Conservation (phyloP, 495 filamentous ascomycete genomes). For the Trichoderma gamsii region DNA sequence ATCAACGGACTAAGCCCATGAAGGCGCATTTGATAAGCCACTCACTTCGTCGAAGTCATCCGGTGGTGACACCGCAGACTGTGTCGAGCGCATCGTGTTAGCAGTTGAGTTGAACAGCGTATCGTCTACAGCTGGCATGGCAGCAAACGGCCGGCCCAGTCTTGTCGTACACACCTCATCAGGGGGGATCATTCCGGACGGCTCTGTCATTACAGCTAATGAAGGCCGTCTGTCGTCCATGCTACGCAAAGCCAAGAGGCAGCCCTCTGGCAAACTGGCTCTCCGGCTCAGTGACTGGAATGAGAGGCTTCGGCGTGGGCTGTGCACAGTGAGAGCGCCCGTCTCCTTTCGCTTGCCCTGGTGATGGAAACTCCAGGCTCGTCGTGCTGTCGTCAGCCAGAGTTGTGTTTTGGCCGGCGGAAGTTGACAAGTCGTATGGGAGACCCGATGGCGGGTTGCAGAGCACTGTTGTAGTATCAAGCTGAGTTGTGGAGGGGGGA, state of each 20-base stretch:
- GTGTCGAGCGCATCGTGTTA: not conserved
- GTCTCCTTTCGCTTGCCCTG: not conserved
- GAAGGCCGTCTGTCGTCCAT: slow-evolving; percentile 8
- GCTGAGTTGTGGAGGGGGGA: not conserved
- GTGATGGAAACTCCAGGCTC: not conserved
- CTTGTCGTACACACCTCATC: slow-evolving; percentile 13
- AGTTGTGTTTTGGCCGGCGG: not conserved
- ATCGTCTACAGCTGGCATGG: not conserved
- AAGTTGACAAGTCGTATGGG: not conserved
- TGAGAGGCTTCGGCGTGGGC: not conserved
- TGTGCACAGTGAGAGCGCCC: not conserved
- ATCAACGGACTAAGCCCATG: not conserved
- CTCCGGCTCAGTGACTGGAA: not conserved
- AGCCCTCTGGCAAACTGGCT: not conserved
- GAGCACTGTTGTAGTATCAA: not conserved
- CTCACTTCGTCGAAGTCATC: slow-evolving; percentile 6
- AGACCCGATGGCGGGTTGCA: not conserved
- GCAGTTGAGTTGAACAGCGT: not conserved
- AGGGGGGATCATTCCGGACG: slow-evolving; percentile 8
- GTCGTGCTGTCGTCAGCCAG: not conserved
- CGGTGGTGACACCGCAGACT: slow-evolving; percentile 11
- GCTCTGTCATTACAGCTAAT: slow-evolving; percentile 10
- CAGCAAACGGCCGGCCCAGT: not conserved
- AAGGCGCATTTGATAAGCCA: not conserved
- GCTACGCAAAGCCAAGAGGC: not conserved